Percentiles rank a stretch among this genome's conserved stretches.
phyloP scores from a whole-genome alignment of 2,329 filamentous ascomycete genomes.

The Aspergillus fischeri region DNA sequence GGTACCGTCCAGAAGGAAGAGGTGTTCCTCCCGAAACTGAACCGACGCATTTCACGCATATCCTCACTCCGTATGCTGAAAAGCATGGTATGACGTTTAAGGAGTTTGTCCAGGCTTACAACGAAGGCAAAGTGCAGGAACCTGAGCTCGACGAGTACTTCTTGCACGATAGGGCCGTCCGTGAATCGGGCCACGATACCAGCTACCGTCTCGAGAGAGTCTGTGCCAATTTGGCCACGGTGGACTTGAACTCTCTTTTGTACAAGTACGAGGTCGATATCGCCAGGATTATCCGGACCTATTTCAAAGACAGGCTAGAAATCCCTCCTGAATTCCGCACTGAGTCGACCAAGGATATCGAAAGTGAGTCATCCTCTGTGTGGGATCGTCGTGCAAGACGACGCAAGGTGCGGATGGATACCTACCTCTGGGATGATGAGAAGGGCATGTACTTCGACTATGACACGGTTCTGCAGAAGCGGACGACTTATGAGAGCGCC shows the following conservation, averaged over 20 bases:
- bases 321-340: conserved; percentile 80
- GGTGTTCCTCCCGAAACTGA: conserved; percentile 92
- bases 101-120: conserved; percentile 86
- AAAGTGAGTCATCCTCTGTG: conserved; percentile 73
- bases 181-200: conserved; percentile 95
- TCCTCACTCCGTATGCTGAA: conserved; percentile 74
- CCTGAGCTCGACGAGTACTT: conserved; percentile 94
- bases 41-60: conserved; percentile 77
- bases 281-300: conserved; percentile 73
- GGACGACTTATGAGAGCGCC: conserved; percentile 79
- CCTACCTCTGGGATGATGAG: conserved; percentile 87
- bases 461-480: conserved; percentile 75
- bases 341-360: conserved; percentile 59
- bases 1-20: conserved; percentile 76
- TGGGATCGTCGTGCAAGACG: conserved; percentile 89
- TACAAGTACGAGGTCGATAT: conserved; percentile 99
- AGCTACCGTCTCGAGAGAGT: conserved; percentile 87
- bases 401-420: conserved; percentile 81
- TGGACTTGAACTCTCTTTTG: conserved; percentile 88
- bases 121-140: conserved; percentile 69
- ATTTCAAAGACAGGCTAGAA: conserved; percentile 77
- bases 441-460: conserved; percentile 99
- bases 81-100: conserved; percentile 79
- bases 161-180: conserved; percentile 88
- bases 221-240: conserved; percentile 83